A percentile compares a stretch with the other conserved stretches of the same genome.
phyloP scores from a whole-genome alignment of 108 stramenopile species.

The Seminavis robusta region DNA sequence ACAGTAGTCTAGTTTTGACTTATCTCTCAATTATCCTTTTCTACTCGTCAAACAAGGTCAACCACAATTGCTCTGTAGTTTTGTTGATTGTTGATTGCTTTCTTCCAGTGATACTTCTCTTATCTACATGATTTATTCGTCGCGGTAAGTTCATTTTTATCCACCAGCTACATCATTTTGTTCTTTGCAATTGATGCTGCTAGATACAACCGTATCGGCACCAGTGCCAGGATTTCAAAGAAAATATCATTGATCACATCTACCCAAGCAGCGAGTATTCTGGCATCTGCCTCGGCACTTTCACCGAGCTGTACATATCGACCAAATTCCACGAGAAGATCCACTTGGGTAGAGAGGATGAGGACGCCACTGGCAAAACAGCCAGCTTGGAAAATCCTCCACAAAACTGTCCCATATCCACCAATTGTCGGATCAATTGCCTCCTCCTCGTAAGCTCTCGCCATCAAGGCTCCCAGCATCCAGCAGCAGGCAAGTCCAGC shows the following conservation, averaged over 20 bases:
- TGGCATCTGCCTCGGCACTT: slow-evolving; percentile 56
- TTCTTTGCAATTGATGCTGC: no score
- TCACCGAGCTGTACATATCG: slow-evolving; percentile 66
- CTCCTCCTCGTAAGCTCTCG: slow-evolving; percentile 55
- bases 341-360: slow-evolving; percentile 70
- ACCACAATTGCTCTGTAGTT: no score
- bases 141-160: no score
- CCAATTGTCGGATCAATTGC: slow-evolving; percentile 23
- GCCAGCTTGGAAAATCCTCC: slow-evolving; percentile 57
- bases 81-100: no score
- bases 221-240: slow-evolving; percentile 56
- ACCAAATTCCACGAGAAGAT: slow-evolving; percentile 57
- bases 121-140: no score
- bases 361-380: slow-evolving; percentile 73
- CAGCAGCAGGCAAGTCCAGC: slow-evolving; percentile 77
- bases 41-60: no score
- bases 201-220: slow-evolving; percentile 46
- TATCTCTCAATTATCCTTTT: no score
- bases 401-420: slow-evolving; percentile 15
- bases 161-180: no score
- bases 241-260: slow-evolving; percentile 73
- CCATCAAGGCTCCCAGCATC: slow-evolving; percentile 66
- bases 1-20: no score
- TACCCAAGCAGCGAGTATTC: slow-evolving; percentile 44
- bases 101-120: no score